phyloP scores from a whole-genome alignment of 2,329 filamentous ascomycete genomes.

The Xylaria sp. region DNA sequence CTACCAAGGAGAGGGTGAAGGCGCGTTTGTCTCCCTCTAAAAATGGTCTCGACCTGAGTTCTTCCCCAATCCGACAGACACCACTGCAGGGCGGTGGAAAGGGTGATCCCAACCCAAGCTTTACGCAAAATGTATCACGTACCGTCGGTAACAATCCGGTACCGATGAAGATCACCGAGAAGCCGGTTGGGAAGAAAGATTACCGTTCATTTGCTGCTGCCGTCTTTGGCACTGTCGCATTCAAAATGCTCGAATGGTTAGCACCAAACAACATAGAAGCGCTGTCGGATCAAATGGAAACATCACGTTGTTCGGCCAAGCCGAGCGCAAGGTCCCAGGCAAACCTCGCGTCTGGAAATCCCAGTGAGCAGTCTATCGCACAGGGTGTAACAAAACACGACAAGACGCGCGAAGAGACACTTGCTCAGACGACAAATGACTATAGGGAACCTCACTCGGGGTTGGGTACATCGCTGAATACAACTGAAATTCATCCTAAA shows the following conservation, averaged over 20 bases:
- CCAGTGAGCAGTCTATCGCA: constrained; percentile 19
- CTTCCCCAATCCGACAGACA: constrained; percentile 2
- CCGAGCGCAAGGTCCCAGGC: constrained; percentile 34
- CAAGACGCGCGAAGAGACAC: constrained; percentile 5
- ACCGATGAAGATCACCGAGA: constrained; percentile 52
- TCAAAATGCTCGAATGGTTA: constrained; percentile 75
- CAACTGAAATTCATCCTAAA: constrained; percentile 19
- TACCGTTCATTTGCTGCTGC: constrained; percentile 67
- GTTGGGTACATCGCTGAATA: constrained; percentile 24
- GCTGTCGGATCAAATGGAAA: constrained; percentile 50
- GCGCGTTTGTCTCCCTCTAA: constrained; percentile 23
- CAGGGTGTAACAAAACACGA: constrained; percentile 22
- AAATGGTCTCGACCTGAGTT: background rate
- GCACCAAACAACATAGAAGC: constrained; percentile 61
- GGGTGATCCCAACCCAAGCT: background rate
- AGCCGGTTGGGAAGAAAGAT: constrained; percentile 59
- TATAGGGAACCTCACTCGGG: constrained; percentile 18
- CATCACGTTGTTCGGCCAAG: constrained; percentile 18
- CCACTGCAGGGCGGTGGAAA: background rate
- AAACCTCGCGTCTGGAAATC: constrained; percentile 30
- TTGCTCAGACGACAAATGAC: constrained; percentile 11
- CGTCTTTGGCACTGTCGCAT: constrained; percentile 68
- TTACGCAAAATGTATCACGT: constrained; percentile 7
- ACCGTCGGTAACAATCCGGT: background rate
- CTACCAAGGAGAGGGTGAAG: constrained; percentile 30